A percentile compares a stretch with the other conserved stretches of the same genome.
These are phyloP conservation scores for Platanthera zijinensis DNA, from an alignment of 106 monocot species.

Conservation along the genomic window DNA sequence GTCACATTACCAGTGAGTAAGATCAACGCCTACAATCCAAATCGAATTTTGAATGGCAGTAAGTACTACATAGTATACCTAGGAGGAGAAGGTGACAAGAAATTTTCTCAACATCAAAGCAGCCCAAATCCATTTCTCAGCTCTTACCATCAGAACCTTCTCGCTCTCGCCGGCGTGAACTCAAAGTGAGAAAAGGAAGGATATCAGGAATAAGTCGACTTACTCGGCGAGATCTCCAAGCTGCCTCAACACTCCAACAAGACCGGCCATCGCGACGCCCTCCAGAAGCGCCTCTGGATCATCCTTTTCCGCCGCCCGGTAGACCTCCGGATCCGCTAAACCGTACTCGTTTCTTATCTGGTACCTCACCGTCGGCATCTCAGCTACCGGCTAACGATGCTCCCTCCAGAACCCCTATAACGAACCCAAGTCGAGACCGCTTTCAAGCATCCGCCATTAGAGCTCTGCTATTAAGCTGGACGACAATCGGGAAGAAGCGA, in stretches of 20 bases:
- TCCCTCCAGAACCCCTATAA: not conserved
- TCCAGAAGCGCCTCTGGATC: conserved; percentile 97
- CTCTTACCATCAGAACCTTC: not conserved
- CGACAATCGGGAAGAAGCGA: not conserved
- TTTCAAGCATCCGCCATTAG: conserved; percentile 20
- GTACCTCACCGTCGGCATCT: conserved; percentile 85
- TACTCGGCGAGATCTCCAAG: conserved; percentile 97
- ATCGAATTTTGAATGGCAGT: not conserved
- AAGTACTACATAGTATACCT: not conserved
- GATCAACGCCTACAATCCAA: not conserved
- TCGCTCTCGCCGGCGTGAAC: not conserved
- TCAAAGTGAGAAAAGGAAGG: not conserved
- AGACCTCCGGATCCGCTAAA: conserved; percentile 75
- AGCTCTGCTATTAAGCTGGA: conserved; percentile 8
- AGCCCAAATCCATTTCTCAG: not conserved
- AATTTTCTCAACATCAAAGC: too few relatives aligned
- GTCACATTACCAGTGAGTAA: not conserved
- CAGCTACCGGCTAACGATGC: not conserved
- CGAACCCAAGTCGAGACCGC: not conserved
- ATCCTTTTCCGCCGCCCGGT: conserved; percentile 59
- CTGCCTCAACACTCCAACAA: conserved; percentile 92
- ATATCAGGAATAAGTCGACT: conserved; percentile 9
- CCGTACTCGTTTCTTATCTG: conserved; percentile 86
- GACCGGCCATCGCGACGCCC: conserved; percentile 97
- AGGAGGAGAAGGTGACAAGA: not conserved